Evolutionary conservation across 257 asterid species (phyloP).

Genomic region (Primulina eburnea): DNA sequence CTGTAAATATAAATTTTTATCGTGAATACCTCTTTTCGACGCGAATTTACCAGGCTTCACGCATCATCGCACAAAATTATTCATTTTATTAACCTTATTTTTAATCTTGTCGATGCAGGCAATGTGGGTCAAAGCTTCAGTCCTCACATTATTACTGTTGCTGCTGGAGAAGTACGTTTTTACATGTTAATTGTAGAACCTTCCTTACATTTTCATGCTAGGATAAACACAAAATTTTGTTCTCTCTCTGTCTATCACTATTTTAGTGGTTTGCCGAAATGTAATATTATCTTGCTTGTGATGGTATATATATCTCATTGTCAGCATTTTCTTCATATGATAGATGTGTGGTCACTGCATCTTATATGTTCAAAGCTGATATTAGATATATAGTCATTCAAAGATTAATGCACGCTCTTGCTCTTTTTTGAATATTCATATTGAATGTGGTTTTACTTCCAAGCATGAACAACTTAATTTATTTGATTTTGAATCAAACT

Average conservation of each 20-base stretch:
- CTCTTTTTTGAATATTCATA: not conserved
- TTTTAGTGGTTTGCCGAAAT: not conserved
- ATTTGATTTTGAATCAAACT: not conserved
- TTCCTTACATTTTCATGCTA: not conserved
- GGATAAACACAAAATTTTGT: not conserved
- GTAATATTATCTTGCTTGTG: no score
- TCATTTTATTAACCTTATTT: not conserved
- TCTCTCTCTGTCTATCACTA: not conserved
- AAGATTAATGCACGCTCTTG: not conserved
- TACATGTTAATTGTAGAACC: not conserved
- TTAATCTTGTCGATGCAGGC: conserved; percentile 38
- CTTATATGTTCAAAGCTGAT: not conserved
- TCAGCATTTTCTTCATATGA: not conserved
- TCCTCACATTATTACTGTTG: conserved; percentile 49
- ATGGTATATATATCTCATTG: not conserved
- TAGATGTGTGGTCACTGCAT: not conserved
- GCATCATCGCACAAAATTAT: not conserved
- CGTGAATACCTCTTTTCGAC: not conserved
- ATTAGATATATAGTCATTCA: not conserved
- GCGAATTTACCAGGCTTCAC: not conserved
- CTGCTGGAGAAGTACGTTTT: conserved; percentile 56
- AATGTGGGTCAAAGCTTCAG: conserved; percentile 47
- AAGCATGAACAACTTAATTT: not conserved
- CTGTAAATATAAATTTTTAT: not conserved
- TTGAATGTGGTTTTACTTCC: no score